A percentile compares a stretch with the other conserved stretches of the same genome.
phyloP scores from a whole-genome alignment of 2,329 filamentous ascomycete genomes.

The Tricladium varicosporioides region DNA sequence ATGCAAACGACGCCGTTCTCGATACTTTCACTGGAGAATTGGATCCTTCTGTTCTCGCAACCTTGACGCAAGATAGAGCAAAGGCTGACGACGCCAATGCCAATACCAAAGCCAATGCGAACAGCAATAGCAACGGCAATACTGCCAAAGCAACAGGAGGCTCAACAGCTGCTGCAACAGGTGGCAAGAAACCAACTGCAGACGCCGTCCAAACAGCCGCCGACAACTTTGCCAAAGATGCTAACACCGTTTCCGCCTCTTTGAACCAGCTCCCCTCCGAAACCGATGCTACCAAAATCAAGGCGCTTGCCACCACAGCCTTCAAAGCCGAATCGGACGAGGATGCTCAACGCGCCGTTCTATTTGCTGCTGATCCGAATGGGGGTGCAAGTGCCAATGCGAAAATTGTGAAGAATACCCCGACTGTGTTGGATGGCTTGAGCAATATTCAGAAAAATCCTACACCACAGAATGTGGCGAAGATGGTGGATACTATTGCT shows the following conservation, averaged over 20 bases:
- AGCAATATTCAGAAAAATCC: slow-evolving; percentile 22
- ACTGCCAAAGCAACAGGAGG: neutral
- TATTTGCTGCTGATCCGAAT: slow-evolving; percentile 22
- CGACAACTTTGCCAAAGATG: slow-evolving; percentile 25
- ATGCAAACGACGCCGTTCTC: neutral
- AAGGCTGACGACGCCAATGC: neutral
- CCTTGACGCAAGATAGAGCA: neutral
- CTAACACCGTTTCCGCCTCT: slow-evolving; percentile 26
- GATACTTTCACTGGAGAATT: neutral
- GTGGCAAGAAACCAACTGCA: neutral
- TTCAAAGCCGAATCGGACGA: slow-evolving; percentile 28
- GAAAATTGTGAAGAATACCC: slow-evolving; percentile 29
- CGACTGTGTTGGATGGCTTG: slow-evolving; percentile 23
- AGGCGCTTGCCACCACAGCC: slow-evolving; percentile 20
- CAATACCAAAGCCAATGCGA: too few relatives aligned
- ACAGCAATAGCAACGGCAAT: too few relatives aligned
- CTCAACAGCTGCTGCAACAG: neutral
- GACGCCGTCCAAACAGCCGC: slow-evolving; percentile 18
- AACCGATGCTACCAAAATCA: slow-evolving; percentile 16
- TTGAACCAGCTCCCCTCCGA: slow-evolving; percentile 20
- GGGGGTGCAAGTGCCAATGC: slow-evolving; percentile 20
- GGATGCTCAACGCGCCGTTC: slow-evolving; percentile 24
- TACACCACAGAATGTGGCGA: slow-evolving; percentile 4
- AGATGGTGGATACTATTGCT: slow-evolving; percentile 17
- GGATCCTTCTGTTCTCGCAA: neutral